Evolutionary conservation across 1,139 yeast genomes (phyloP), one percentile per base, ranked within the genome.

Genomic region (Kodamaea sp.): DNA sequence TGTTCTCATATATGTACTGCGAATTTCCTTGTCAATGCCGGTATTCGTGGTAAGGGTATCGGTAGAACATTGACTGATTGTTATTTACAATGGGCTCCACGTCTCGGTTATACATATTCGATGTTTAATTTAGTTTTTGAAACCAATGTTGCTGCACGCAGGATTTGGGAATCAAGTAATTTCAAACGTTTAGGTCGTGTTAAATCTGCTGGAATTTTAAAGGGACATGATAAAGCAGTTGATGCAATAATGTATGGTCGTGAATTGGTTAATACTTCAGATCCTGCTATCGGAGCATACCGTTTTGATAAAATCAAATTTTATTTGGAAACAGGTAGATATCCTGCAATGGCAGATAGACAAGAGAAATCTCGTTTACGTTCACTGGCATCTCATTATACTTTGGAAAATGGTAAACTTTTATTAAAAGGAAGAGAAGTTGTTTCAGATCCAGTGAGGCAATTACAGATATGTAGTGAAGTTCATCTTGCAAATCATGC

Each of bases 1-100:
- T 84, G 95, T 35, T 79, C 95, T 0, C 97, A 90, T 59, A 83
- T 92, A n/a, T 89, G 96, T 52, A 87, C 95, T 0, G 95, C 88
- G 2, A 84, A 84, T 26, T 86, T 92, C 49, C 65, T 92, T 38
- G 97, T 92, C 2, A 88, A 89, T 60, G 94, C 95, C 2, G 95
- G 95, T 45, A 86, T 86, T 47, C 66, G 98, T 50, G 92, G 94
- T n/a, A 84, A 84, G 55, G 96, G 97, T 4, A 85, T 92, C 32
- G 98, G 98, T 4, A 70, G 81, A 42, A 84, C 94, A 0, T 61
- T 92, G 46, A 82, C 88, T 8, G 95, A 87, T 51, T 83, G 95
- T 48, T 88, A 79, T 52, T 59, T 89, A 24, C 88, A 84, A 46
- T 92, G 97, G 97, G 89, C 97, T 1, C 95, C 94, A 5, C 69